These are phyloP conservation scores for Amanita inopinata DNA, from an alignment of 768 basidiomycete species.

Conservation along the genomic window DNA sequence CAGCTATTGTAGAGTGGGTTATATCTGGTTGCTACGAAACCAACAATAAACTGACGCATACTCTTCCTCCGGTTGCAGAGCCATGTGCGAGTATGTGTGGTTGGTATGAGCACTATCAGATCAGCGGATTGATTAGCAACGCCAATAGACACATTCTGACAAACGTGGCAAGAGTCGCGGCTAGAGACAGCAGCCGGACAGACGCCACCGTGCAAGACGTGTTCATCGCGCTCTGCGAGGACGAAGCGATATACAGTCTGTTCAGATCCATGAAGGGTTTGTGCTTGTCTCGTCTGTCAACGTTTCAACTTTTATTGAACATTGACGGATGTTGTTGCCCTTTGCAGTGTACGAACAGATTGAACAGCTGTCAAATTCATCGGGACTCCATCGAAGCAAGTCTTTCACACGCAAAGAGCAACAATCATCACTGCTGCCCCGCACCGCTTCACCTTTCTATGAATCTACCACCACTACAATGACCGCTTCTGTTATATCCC, in stretches of 20 bases:
- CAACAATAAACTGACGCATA: slow-evolving; percentile 16
- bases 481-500: not conserved
- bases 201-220: slow-evolving; percentile 72
- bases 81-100: slow-evolving; percentile 74
- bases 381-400: slow-evolving; percentile 56
- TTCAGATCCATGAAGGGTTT: slow-evolving; percentile 86
- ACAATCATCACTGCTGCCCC: slow-evolving; percentile 30
- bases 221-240: slow-evolving; percentile 84
- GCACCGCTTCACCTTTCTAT: slow-evolving; percentile 36
- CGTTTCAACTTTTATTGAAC: slow-evolving; percentile 16
- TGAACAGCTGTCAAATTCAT: slow-evolving; percentile 50
- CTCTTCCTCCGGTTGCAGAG: slow-evolving; percentile 39
- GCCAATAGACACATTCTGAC: slow-evolving; percentile 68
- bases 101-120: slow-evolving; percentile 7
- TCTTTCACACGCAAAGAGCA: slow-evolving; percentile 52
- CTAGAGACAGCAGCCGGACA: slow-evolving; percentile 76
- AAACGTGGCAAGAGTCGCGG: slow-evolving; percentile 75
- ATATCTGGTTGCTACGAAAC: slow-evolving; percentile 11
- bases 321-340: slow-evolving; percentile 16
- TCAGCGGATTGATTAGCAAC: slow-evolving; percentile 1
- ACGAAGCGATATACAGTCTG: slow-evolving; percentile 74
- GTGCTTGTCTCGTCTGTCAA: not conserved
- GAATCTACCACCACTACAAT: slow-evolving; percentile 15
- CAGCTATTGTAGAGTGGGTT: slow-evolving; percentile 87
- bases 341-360: slow-evolving; percentile 74